These are phyloP conservation scores for Jackrogersella multiformis DNA, from an alignment of 495 filamentous ascomycete genomes.

Conservation along the genomic window DNA sequence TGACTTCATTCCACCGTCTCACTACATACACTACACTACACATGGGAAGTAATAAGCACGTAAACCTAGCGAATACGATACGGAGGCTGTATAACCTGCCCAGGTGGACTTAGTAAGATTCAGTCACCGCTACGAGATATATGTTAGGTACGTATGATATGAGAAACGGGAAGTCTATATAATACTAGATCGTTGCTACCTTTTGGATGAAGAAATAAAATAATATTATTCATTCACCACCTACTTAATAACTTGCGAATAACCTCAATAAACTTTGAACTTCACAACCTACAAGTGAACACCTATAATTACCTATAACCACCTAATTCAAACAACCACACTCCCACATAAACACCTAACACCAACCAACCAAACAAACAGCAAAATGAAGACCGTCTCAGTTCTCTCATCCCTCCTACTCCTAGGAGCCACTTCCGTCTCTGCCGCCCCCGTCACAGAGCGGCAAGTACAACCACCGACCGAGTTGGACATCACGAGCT, in stretches of 20 bases:
- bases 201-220: background rate
- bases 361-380: background rate
- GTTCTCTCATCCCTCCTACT: slow-evolving; percentile 36
- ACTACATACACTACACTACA: background rate
- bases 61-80: slow-evolving; percentile 21
- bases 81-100: background rate
- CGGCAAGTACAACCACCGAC: slow-evolving; percentile 12
- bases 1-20: slow-evolving; percentile 36
- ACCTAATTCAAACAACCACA: background rate
- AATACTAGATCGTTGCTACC: background rate
- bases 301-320: background rate
- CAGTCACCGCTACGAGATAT: slow-evolving; percentile 27
- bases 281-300: too few relatives aligned
- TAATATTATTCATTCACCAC: background rate
- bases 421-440: slow-evolving; percentile 35
- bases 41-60: slow-evolving; percentile 5
- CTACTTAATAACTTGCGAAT: too few relatives aligned
- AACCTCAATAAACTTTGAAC: too few relatives aligned
- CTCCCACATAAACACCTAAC: background rate
- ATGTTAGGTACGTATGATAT: too few relatives aligned
- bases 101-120: background rate
- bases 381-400: slow-evolving; percentile 42
- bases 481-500: slow-evolving; percentile 29
- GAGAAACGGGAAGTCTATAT: slow-evolving; percentile 7
- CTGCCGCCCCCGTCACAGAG: slow-evolving; percentile 33